Percentiles rank a stretch among this genome's conserved stretches.
Conservation (phyloP, 169 alveolate genomes). For the Plasmodium knowlesi region DNA sequence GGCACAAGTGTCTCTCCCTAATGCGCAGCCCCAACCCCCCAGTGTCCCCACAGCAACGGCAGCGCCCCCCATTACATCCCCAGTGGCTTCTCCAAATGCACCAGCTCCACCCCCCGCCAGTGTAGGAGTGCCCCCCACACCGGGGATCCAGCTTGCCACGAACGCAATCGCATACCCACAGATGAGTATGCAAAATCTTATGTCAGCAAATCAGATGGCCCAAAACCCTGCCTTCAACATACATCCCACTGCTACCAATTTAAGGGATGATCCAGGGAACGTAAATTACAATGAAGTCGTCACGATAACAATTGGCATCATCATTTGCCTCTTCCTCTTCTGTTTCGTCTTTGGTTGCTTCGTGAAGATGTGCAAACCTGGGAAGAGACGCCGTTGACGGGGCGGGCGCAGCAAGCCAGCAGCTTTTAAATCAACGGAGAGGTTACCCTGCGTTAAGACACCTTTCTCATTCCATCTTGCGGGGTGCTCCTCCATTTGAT, state of each 20-base stretch:
- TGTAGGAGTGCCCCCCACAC: not conserved
- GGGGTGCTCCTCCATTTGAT: too few relatives aligned
- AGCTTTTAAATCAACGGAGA: not conserved
- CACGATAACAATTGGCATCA: conserved; percentile 43
- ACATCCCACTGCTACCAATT: conserved; percentile 53
- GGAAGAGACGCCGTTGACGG: conserved; percentile 25
- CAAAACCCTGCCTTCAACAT: conserved; percentile 67
- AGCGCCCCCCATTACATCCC: not conserved
- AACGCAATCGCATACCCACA: conserved; percentile 3
- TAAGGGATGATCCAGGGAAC: conserved; percentile 61
- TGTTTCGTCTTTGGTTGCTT: conserved; percentile 56
- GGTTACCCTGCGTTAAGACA: not conserved
- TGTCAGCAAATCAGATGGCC: conserved; percentile 31
- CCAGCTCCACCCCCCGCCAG: not conserved
- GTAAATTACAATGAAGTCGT: conserved; percentile 51
- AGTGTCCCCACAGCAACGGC: not conserved
- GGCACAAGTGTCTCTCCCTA: not conserved
- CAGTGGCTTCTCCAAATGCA: not conserved
- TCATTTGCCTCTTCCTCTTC: conserved; percentile 49
- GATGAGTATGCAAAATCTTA: conserved; percentile 14
- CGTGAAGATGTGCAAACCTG: conserved; percentile 43
- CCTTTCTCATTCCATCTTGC: not conserved
- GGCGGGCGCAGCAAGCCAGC: not conserved
- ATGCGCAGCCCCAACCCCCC: not conserved
- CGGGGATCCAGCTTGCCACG: not conserved